Evolutionary conservation across 257 asterid genomes (phyloP), one percentile per base, ranked within the genome.

Genomic region (Scutellaria barbata): DNA sequence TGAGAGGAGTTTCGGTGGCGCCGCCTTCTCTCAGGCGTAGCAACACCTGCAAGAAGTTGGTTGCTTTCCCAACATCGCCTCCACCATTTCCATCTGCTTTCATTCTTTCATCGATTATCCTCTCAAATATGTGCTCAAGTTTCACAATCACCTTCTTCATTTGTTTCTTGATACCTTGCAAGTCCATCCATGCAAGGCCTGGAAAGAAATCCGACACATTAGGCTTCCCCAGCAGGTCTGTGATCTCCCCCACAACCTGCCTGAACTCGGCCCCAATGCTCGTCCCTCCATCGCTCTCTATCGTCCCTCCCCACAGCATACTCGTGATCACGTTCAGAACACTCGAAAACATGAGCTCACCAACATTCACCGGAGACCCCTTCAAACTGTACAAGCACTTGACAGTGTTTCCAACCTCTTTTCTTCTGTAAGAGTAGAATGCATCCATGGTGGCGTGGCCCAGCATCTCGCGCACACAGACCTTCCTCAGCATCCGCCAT

Each of bases 181-280:
- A 35, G 68, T 88, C 89, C 35, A 88, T 47, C 86, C 84, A 67
- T 0, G 81, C 80, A 7, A 81, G 64, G 2, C 58, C 53, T 0
- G 92, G 88, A 72, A 82, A 85, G 62, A 85, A 88, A 68, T 88
- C 88, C 0, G 89, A 85, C 1, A 84, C 42, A 47, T 88, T 87
- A 6, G 86, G 91, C 81, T 75, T 81, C 37, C 83, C 82, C 4
- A 85, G 3, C 1, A 71, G 17, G 55, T 55, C 80, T 0, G 82
- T 47, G 2, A 84, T 59, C 78, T 82, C 80, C 10, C 59, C 73
- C 11, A 85, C 74, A 57, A 79, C 76, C 5, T 48, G 74, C 72
- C 78, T 70, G 18, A 88, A 85, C 83, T 84, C 83, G 0, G 72
- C 77, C 37, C 82, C 85, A 1, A 79, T 17, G 12, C n/a, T 74